Percentiles rank a stretch among this genome's conserved stretches.
Conservation (phyloP, 768 basidiomycete genomes). For the Lentinula edodes region DNA sequence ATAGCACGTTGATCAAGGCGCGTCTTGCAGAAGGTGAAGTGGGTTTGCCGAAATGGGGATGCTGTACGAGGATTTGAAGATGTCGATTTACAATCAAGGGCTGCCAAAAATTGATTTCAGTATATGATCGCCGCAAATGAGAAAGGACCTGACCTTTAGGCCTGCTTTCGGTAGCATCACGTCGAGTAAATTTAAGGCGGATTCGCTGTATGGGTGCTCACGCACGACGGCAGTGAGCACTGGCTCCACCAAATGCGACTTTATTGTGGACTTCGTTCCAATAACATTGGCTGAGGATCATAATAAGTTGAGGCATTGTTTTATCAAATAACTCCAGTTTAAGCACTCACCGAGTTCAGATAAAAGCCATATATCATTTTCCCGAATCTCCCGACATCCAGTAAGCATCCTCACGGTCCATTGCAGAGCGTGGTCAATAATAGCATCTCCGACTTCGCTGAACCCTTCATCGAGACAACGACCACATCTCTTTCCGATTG, state of each 20-base stretch:
- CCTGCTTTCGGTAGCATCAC: slow-evolving; percentile 32
- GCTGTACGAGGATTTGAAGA: slow-evolving; percentile 71
- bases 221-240: slow-evolving; percentile 60
- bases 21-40: slow-evolving; percentile 30
- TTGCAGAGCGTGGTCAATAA: slow-evolving; percentile 44
- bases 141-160: slow-evolving; percentile 53
- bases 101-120: slow-evolving; percentile 26
- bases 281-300: slow-evolving; percentile 23
- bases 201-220: slow-evolving; percentile 41
- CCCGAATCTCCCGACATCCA: slow-evolving; percentile 20
- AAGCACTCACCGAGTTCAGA: slow-evolving; percentile 15
- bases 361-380: slow-evolving; percentile 15
- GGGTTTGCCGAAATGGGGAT: slow-evolving; percentile 52
- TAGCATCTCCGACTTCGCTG: slow-evolving; percentile 17
- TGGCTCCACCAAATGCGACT: slow-evolving; percentile 65
- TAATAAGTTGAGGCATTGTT: no score
- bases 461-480: slow-evolving; percentile 14
- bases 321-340: no score
- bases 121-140: neutral
- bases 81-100: slow-evolving; percentile 70
- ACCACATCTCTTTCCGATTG: slow-evolving; percentile 20
- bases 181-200: slow-evolving; percentile 38
- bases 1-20: slow-evolving; percentile 50
- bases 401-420: slow-evolving; percentile 48
- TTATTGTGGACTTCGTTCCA: slow-evolving; percentile 27